Evolutionary conservation across 2,329 filamentous ascomycete genomes (phyloP).

Genomic region (Apiospora aurea): DNA sequence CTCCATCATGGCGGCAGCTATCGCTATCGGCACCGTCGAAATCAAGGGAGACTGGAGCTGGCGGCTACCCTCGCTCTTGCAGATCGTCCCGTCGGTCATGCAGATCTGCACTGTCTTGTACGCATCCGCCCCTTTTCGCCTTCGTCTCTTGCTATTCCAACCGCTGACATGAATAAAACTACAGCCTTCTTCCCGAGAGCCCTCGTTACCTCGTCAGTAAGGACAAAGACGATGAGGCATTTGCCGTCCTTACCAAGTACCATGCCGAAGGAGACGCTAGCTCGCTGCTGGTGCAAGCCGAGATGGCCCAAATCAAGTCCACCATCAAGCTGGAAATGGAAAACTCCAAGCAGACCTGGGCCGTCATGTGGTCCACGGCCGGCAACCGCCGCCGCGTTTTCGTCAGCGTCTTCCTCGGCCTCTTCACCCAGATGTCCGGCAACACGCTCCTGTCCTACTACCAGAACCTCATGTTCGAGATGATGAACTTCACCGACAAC

Average conservation of each 20-base stretch:
- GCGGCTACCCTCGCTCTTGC: conserved; percentile 55
- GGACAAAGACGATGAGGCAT: conserved; percentile 57
- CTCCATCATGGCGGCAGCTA: conserved; percentile 55
- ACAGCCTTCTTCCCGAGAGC: conserved; percentile 61
- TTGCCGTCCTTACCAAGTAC: conserved; percentile 56
- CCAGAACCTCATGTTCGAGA: conserved; percentile 48
- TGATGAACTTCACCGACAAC: conserved; percentile 52
- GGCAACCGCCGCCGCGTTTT: conserved; percentile 49
- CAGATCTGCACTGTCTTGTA: conserved; percentile 50
- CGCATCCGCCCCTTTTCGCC: conserved; percentile 12
- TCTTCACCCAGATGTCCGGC: conserved; percentile 51
- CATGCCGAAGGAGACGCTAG: conserved; percentile 42
- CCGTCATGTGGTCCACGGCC: conserved; percentile 49
- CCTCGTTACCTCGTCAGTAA: conserved; percentile 65
- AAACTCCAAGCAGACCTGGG: conserved; percentile 53
- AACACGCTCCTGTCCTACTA: conserved; percentile 49
- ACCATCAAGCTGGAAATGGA: conserved; percentile 62
- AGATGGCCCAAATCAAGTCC: conserved; percentile 62
- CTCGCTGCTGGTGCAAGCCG: conserved; percentile 58
- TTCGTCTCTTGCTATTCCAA: background rate
- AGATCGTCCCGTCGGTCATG: conserved; percentile 51
- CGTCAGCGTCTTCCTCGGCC: conserved; percentile 46
- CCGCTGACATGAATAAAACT: background rate
- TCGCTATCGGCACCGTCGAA: conserved; percentile 56
- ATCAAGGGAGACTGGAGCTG: conserved; percentile 49